Evolutionary conservation across 140 eudicot genomes (phyloP).

Genomic region (Anethum foeniculum): DNA sequence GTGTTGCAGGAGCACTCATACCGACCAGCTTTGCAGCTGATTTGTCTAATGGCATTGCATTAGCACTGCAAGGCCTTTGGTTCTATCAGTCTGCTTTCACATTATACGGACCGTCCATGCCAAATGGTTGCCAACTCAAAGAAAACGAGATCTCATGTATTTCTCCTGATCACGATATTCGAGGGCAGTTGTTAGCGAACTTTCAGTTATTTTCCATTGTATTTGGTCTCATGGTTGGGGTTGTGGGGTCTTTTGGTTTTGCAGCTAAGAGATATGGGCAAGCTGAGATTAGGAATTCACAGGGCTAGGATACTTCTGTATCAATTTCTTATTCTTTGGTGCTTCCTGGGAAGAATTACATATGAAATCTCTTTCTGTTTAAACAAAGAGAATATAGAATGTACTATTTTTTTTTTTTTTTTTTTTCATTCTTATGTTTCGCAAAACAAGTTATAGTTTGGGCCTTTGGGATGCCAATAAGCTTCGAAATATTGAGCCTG

Average conservation of each 20-base stretch:
- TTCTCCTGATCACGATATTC: constrained; percentile 38
- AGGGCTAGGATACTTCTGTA: not conserved
- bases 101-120: constrained; percentile 91
- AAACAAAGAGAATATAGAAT: not conserved
- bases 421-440: not conserved
- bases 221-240: constrained; percentile 44
- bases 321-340: not conserved
- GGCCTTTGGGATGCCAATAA: too few relatives aligned
- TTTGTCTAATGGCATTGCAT: constrained; percentile 54
- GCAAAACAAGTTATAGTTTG: not conserved
- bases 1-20: constrained; percentile 54
- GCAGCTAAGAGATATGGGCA: constrained; percentile 38
- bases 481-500: too few relatives aligned
- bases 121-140: constrained; percentile 59
- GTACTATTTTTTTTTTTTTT: not conserved
- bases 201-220: constrained; percentile 68
- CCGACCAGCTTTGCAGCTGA: constrained; percentile 84
- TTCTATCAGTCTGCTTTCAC: constrained; percentile 86
- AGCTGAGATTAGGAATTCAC: constrained; percentile 18
- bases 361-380: not conserved
- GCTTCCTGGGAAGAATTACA: not conserved
- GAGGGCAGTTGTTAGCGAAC: constrained; percentile 73
- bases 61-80: constrained; percentile 94
- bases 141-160: constrained; percentile 39
- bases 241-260: constrained; percentile 48